These are phyloP conservation scores for Naumovozyma baii DNA, from an alignment of 805 yeast species.

Conservation along the genomic window DNA sequence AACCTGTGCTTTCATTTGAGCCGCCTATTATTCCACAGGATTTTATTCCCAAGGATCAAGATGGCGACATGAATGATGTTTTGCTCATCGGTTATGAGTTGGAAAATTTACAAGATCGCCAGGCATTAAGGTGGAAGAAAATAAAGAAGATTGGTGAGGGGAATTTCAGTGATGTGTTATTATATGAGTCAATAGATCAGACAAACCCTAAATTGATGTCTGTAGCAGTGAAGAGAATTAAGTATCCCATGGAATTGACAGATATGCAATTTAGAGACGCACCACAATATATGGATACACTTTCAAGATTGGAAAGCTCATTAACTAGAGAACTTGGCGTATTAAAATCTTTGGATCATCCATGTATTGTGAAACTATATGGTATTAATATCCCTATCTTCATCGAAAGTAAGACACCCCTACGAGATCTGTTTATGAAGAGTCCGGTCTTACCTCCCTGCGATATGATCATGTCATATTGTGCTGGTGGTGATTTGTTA, in stretches of 20 bases:
- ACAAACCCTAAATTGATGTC: constrained; percentile 7
- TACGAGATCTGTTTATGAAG: constrained; percentile 22
- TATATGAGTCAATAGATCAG: constrained; percentile 32
- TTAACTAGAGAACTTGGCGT: constrained; percentile 67
- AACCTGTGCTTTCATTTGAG: not conserved
- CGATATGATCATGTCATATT: constrained; percentile 60
- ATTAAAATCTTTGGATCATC: constrained; percentile 49
- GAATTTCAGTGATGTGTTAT: constrained; percentile 54
- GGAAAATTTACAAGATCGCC: constrained; percentile 7
- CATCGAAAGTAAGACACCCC: constrained; percentile 21
- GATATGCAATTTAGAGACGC: constrained; percentile 19
- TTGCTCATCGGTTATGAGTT: constrained; percentile 16
- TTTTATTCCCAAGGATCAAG: not conserved
- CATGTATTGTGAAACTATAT: constrained; percentile 54
- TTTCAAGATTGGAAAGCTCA: constrained; percentile 49
- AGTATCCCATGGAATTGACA: constrained; percentile 27
- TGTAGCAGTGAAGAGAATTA: constrained; percentile 67
- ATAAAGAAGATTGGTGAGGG: constrained; percentile 51
- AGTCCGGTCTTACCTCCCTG: constrained; percentile 23
- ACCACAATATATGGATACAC: constrained; percentile 33
- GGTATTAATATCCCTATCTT: constrained; percentile 34
- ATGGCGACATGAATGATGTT: too few species aligned
- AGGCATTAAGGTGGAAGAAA: constrained; percentile 27
- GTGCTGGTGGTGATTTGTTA: constrained; percentile 78
- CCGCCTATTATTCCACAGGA: not conserved